Evolutionary conservation across 73 alveolate species (phyloP).

Genomic region (Symbiodinium natans): DNA sequence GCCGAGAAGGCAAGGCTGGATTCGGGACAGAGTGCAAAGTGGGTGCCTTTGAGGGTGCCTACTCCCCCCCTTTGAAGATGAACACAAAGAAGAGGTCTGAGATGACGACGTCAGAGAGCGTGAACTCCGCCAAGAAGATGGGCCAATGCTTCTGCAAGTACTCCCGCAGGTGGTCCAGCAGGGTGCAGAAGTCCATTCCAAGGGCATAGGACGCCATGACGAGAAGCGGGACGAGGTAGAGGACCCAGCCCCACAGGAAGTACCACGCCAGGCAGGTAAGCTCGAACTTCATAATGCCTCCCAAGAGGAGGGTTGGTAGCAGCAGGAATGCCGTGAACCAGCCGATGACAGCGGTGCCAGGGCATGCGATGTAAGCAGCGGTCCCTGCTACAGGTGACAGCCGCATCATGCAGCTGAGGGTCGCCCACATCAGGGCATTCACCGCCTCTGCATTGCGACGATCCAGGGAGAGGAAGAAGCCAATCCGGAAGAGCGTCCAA

Average conservation of each 20-base stretch:
- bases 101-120: conserved; percentile 38
- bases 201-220: conserved; percentile 36
- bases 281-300: not conserved
- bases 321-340: conserved; percentile 47
- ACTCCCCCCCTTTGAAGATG: too few species aligned
- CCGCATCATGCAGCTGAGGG: conserved; percentile 53
- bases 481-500: conserved; percentile 58
- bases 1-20: too few species aligned
- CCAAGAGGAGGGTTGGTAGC: conserved; percentile 15
- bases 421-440: conserved; percentile 51
- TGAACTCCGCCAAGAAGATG: conserved; percentile 39
- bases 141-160: conserved; percentile 19
- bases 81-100: conserved; percentile 50
- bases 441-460: not conserved
- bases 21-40: too few species aligned
- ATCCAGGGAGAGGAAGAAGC: conserved; percentile 42
- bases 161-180: not conserved
- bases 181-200: not conserved
- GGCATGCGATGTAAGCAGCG: conserved; percentile 41
- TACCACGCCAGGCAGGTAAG: conserved; percentile 9
- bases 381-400: conserved; percentile 46
- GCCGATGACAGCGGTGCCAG: conserved; percentile 5
- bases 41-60: too few species aligned
- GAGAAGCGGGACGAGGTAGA: conserved; percentile 50
- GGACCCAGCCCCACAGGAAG: conserved; percentile 86